phyloP scores from a whole-genome alignment of 345 rosid genomes.

The Populus nigra region DNA sequence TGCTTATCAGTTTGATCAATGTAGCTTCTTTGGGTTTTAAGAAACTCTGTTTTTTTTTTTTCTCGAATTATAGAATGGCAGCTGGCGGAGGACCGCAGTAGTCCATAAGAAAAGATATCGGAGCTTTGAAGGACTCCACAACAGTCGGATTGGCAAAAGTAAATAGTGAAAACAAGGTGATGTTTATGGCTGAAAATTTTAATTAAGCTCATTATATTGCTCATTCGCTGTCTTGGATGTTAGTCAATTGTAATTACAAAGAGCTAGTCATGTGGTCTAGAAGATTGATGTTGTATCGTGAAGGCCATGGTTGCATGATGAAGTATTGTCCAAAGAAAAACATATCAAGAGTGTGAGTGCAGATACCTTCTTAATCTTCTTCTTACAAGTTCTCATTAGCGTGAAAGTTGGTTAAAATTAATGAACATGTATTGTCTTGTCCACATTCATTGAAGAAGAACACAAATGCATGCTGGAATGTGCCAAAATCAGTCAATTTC shows the following conservation, averaged over 20 bases:
- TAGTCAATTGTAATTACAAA: background rate
- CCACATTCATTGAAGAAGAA: too few species aligned
- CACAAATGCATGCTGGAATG: background rate
- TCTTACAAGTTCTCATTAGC: too few species aligned
- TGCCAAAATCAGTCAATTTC: too few species aligned
- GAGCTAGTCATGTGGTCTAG: constrained; percentile 14
- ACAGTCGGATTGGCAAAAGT: constrained; percentile 36
- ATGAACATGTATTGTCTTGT: too few species aligned
- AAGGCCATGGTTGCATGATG: constrained; percentile 43
- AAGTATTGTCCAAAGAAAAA: constrained; percentile 36
- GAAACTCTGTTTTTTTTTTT: background rate
- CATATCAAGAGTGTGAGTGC: constrained; percentile 42
- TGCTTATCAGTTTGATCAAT: too few species aligned
- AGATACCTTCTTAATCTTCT: background rate
- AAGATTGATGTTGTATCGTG: constrained; percentile 36
- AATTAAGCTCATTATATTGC: background rate
- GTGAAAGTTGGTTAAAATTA: background rate
- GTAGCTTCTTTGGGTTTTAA: background rate
- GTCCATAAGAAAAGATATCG: constrained; percentile 32
- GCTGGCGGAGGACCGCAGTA: constrained; percentile 23
- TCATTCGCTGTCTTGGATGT: background rate
- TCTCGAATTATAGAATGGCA: constrained; percentile 35
- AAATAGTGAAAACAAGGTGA: constrained; percentile 38
- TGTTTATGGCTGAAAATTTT: background rate
- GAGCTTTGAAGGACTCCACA: constrained; percentile 41